Evolutionary conservation across 768 basidiomycete species (phyloP).

Genomic region (Suillus subluteus): DNA sequence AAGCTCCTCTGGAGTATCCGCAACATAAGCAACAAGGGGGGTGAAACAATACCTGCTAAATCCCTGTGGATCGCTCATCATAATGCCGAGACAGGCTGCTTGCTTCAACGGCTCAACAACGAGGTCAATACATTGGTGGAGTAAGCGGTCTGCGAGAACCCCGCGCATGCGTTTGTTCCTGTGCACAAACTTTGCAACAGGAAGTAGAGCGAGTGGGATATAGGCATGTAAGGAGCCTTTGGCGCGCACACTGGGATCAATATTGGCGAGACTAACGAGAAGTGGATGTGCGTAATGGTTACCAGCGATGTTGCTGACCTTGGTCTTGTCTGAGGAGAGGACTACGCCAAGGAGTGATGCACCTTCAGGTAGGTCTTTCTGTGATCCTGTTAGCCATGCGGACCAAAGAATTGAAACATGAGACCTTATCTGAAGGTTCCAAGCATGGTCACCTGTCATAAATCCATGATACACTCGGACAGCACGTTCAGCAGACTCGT

Average conservation of each 20-base stretch:
- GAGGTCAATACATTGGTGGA: slow-evolving; percentile 24
- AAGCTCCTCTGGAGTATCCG: slow-evolving; percentile 13
- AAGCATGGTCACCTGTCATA: slow-evolving; percentile 29
- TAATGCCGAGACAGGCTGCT: slow-evolving; percentile 20
- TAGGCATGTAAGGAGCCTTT: slow-evolving; percentile 24
- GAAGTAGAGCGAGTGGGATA: slow-evolving; percentile 23
- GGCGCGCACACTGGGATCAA: slow-evolving; percentile 12
- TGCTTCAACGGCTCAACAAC: slow-evolving; percentile 21
- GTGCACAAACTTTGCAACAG: slow-evolving; percentile 26
- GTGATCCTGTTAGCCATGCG: not conserved
- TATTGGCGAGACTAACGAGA: slow-evolving; percentile 20
- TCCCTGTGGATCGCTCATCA: slow-evolving; percentile 28
- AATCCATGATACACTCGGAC: slow-evolving; percentile 23
- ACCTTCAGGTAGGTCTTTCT: slow-evolving; percentile 27
- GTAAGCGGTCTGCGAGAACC: slow-evolving; percentile 21
- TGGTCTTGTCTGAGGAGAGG: slow-evolving; percentile 38
- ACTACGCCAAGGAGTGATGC: slow-evolving; percentile 35
- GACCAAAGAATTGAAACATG: not conserved
- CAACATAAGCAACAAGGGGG: slow-evolving; percentile 35
- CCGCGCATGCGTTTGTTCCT: not conserved
- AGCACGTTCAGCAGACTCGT: slow-evolving; percentile 11
- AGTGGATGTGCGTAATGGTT: slow-evolving; percentile 16
- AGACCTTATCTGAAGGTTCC: slow-evolving; percentile 29
- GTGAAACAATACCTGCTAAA: slow-evolving; percentile 16
- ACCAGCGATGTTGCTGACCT: slow-evolving; percentile 14